Base-by-base conservation (phyloP, 2,329 filamentous ascomycete species). In the Aspergillus niger region DNA sequence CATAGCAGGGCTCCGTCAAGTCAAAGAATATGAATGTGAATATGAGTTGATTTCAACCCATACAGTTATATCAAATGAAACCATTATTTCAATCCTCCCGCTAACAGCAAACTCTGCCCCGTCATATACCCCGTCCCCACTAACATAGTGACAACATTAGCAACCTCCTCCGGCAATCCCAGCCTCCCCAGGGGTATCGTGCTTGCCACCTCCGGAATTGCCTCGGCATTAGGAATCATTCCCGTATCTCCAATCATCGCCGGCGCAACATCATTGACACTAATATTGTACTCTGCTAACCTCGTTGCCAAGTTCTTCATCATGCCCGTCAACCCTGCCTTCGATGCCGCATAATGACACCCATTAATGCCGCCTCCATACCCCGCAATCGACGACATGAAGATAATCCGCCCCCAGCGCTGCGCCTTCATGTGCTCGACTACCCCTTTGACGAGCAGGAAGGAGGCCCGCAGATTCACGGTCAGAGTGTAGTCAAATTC, bases 231-330 rank as follows among this genome's bases (percentile, higher is more conserved):
- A 2, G 85, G 84, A 44, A 89, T 85, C 85, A 89, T 85, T 1
- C 84, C 84, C 2, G 84, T 87, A 22, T 84, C 82, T 3, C 85
- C 86, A 64, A 89, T 89, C 85, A 89, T 89, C 2, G 86, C 87
- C 0, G 87, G 87, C 3, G 86, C 85, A n/a, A 89, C 85, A 63
- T 89, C 86, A 61, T 89, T 89, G 59, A 89, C 85, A 13, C 86
- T 87, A 65, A 89, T 86, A 32, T 86, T 86, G 65, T 80, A 81
- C 58, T 82, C 79, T 2, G 85, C 86, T 22, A 89, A 80, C 49
- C 85, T 84, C 0, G 79, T 81, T 0, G 86, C 81, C 30, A 89
- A 77, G 63, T 88, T 89, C 69, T 82, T 85, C 83, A 88, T 88
- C 83, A 89, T 85, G 2, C 84, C 84, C 4, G 83, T 85, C 62